A percentile compares a stretch with the other conserved stretches of the same genome.
phyloP scores from a whole-genome alignment of 2,329 filamentous ascomycete genomes.

The Ophiosphaerella narmari region DNA sequence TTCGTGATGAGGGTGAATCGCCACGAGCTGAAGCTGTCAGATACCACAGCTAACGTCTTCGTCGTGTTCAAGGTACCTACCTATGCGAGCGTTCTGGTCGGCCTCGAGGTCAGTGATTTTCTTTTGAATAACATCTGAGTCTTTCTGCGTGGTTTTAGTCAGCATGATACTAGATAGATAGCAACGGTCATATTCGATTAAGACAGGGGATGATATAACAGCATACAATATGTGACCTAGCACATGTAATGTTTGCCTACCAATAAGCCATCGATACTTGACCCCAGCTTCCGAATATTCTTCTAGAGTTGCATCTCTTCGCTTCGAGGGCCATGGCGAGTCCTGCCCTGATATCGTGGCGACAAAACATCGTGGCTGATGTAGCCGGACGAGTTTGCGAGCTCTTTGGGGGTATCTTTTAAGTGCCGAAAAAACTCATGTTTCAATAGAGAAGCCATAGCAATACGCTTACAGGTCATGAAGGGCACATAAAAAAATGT shows the following conservation, averaged over 20 bases:
- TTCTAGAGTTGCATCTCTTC: neutral
- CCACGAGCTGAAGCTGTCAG: constrained; percentile 35
- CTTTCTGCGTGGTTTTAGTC: constrained; percentile 26
- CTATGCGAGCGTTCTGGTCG: constrained; percentile 35
- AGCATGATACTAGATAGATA: neutral
- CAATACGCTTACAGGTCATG: neutral
- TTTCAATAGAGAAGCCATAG: neutral
- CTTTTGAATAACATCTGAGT: constrained; percentile 38
- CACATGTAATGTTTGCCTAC: neutral
- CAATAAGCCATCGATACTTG: neutral
- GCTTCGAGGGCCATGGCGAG: no score
- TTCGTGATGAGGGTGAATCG: constrained; percentile 42
- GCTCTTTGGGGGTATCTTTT: neutral
- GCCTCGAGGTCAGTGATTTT: constrained; percentile 36
- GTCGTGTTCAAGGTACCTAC: constrained; percentile 16
- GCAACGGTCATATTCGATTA: neutral
- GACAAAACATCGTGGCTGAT: neutral
- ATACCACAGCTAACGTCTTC: neutral
- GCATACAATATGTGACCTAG: neutral
- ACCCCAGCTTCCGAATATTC: neutral
- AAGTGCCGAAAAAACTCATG: neutral
- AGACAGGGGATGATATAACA: neutral
- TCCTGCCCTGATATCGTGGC: no score
- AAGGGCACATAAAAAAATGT: neutral
- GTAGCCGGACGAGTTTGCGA: neutral